These are phyloP conservation scores for Citrus sp. DNA, from an alignment of 345 rosid genomes.

Conservation along the genomic window DNA sequence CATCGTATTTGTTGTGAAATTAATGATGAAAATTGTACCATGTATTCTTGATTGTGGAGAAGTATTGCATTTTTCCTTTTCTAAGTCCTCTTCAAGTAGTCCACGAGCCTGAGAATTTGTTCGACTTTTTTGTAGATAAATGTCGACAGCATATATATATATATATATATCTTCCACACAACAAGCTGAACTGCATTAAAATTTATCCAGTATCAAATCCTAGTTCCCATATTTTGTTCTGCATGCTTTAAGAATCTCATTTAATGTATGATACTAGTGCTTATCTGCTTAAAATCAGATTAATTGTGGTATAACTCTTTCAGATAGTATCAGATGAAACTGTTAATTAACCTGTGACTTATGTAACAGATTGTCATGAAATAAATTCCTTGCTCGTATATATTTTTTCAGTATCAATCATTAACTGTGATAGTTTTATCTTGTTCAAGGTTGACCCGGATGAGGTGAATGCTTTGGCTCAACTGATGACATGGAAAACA, in stretches of 20 bases:
- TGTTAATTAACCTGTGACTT: neutral
- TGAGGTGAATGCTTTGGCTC: conserved; percentile 64
- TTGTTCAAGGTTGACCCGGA: conserved; percentile 51
- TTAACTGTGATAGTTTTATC: neutral
- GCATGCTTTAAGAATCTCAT: neutral
- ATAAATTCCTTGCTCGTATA: neutral
- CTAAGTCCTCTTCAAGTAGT: neutral
- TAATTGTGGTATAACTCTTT: neutral
- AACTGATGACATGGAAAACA: conserved; percentile 69
- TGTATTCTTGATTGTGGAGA: neutral
- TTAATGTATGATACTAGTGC: too few species aligned
- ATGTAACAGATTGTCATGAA: neutral
- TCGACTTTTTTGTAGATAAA: neutral
- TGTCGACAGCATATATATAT: neutral
- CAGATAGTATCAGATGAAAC: neutral
- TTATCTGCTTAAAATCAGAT: neutral
- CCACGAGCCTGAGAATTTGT: neutral
- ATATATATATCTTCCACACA: neutral
- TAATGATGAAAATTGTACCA: neutral
- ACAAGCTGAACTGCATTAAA: neutral
- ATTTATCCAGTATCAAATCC: neutral
- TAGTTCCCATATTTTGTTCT: neutral
- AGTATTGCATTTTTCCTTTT: neutral
- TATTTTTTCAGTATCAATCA: neutral
- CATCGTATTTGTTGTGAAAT: neutral